Evolutionary conservation across 2,329 filamentous ascomycete genomes (phyloP).

Genomic region (Pleoardoris graminearum): DNA sequence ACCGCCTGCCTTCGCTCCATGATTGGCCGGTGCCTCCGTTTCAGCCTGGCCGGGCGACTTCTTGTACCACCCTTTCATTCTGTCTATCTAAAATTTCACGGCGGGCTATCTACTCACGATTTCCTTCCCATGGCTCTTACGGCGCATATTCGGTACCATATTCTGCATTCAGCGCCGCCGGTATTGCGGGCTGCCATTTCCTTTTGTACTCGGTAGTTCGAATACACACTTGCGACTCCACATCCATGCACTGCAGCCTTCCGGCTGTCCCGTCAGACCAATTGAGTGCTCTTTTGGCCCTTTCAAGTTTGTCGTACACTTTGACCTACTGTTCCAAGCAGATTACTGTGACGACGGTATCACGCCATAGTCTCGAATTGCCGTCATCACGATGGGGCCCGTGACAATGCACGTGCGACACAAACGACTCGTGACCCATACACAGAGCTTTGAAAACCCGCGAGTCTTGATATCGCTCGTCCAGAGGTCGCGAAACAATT

Average conservation of each 20-base stretch:
- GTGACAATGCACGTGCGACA: not conserved
- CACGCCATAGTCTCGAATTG: conserved; percentile 2
- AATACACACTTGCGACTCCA: conserved; percentile 28
- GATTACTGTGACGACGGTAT: conserved; percentile 13
- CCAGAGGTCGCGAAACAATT: too few relatives aligned
- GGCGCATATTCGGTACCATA: conserved; percentile 25
- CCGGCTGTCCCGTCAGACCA: conserved; percentile 9
- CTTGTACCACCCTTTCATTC: conserved; percentile 22
- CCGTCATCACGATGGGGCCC: not conserved
- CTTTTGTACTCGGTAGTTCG: conserved; percentile 29
- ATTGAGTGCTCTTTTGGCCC: conserved; percentile 11
- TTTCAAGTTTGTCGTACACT: conserved; percentile 16
- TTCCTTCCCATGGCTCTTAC: not conserved
- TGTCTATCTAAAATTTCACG: conserved; percentile 12
- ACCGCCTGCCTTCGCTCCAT: conserved; percentile 14
- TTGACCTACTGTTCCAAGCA: conserved; percentile 9
- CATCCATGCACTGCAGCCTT: conserved; percentile 17
- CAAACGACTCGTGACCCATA: too few relatives aligned
- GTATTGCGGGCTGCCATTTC: conserved; percentile 8
- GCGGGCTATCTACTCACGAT: conserved; percentile 12
- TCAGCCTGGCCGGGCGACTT: conserved; percentile 20
- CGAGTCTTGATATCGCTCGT: too few relatives aligned
- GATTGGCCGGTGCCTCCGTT: conserved; percentile 22
- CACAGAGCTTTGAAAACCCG: too few relatives aligned
- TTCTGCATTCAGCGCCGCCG: conserved; percentile 4